phyloP scores from a whole-genome alignment of 176 grass and related monocot genomes.

The Bromus sterilis region DNA sequence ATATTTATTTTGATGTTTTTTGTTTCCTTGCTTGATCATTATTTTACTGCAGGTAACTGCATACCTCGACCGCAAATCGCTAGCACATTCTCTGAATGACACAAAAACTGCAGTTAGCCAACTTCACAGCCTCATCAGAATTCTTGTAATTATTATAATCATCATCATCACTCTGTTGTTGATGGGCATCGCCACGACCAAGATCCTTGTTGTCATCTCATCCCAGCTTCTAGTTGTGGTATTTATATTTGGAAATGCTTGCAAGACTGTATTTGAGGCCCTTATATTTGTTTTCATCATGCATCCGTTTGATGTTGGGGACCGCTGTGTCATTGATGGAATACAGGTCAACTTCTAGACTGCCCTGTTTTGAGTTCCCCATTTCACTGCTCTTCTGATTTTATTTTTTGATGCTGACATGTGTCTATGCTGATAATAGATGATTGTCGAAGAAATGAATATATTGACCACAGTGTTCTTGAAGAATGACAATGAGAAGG shows the following conservation, averaged over 20 bases:
- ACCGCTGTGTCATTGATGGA: slow-evolving; percentile 87
- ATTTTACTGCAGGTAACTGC: slow-evolving; percentile 61
- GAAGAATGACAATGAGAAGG: slow-evolving; percentile 87
- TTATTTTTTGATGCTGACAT: not conserved
- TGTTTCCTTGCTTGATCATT: slow-evolving; percentile 8
- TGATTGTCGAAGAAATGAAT: slow-evolving; percentile 99
- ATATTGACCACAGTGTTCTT: slow-evolving; percentile 93
- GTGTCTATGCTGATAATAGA: slow-evolving; percentile 32
- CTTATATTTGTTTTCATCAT: slow-evolving; percentile 99
- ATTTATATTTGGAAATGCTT: slow-evolving; percentile 96
- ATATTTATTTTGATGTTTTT: not conserved
- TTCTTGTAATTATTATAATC: slow-evolving; percentile 56
- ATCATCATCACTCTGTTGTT: slow-evolving; percentile 58
- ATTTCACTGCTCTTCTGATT: not conserved
- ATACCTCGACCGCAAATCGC: slow-evolving; percentile 79
- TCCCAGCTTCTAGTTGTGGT: slow-evolving; percentile 86
- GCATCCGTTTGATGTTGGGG: slow-evolving; percentile 96
- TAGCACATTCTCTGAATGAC: slow-evolving; percentile 91
- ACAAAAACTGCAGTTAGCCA: slow-evolving; percentile 95
- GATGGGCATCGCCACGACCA: slow-evolving; percentile 85
- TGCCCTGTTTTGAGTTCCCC: not conserved
- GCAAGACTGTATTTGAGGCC: slow-evolving; percentile 89
- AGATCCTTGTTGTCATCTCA: slow-evolving; percentile 75
- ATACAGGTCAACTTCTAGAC: slow-evolving; percentile 61
- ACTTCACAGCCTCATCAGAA: slow-evolving; percentile 75